These are phyloP conservation scores for Plantago elongata DNA, from an alignment of 257 asterid genomes.

Conservation along the genomic window DNA sequence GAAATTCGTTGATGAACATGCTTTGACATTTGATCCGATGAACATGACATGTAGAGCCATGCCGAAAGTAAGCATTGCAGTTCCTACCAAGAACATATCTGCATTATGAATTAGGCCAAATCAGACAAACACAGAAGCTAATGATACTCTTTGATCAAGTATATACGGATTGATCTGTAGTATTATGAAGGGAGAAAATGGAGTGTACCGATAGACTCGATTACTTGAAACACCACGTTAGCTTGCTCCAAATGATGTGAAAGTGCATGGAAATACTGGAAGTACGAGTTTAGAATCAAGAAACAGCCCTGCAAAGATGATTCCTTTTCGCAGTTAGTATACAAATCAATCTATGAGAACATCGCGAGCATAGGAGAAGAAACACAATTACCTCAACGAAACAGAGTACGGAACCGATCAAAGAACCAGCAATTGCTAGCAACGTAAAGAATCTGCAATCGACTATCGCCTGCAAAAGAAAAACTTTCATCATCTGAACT, in stretches of 20 bases:
- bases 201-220: conserved; percentile 68
- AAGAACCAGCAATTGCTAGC: conserved; percentile 76
- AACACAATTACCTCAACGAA: conserved; percentile 50
- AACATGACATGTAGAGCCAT: conserved; percentile 61
- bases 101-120: conserved; percentile 11
- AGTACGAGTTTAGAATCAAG: conserved; percentile 43
- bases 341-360: background rate
- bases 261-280: conserved; percentile 50
- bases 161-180: background rate
- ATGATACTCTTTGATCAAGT: background rate
- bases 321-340: background rate
- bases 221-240: conserved; percentile 46
- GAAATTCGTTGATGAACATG: conserved; percentile 24
- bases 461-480: conserved; percentile 50
- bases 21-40: conserved; percentile 39
- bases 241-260: conserved; percentile 38
- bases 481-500: background rate
- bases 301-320: conserved; percentile 56
- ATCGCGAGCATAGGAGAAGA: background rate
- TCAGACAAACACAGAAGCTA: background rate
- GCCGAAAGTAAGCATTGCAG: conserved; percentile 75
- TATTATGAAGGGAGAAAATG: too few species aligned
- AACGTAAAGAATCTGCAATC: conserved; percentile 81
- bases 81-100: conserved; percentile 84
- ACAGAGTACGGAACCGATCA: conserved; percentile 64